Percentiles rank a stretch among this genome's conserved stretches.
phyloP scores from a whole-genome alignment of 768 basidiomycete genomes.

The Tricholoma sp. region DNA sequence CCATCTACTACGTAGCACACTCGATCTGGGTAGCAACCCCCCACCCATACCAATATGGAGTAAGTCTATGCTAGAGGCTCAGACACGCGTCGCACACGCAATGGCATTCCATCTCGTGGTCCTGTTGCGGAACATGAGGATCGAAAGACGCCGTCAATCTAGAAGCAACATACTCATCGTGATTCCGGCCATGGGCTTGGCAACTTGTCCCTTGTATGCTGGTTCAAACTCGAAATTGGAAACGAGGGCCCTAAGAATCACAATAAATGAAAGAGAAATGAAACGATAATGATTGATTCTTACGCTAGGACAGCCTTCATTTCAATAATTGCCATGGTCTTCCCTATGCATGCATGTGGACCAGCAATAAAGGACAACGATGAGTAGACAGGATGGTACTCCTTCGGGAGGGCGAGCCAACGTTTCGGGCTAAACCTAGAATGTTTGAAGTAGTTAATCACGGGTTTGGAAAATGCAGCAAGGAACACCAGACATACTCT shows the following conservation, averaged over 20 bases:
- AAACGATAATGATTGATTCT: conserved; percentile 1
- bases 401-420: conserved; percentile 37
- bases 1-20: too few relatives aligned
- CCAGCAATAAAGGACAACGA: conserved; percentile 36
- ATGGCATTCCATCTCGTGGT: conserved; percentile 5
- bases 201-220: conserved; percentile 32
- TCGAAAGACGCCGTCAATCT: too few relatives aligned
- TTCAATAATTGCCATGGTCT: conserved; percentile 39
- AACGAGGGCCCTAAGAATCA: conserved; percentile 27
- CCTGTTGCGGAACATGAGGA: neutral
- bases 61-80: too few relatives aligned
- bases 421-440: conserved; percentile 39
- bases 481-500: conserved; percentile 22
- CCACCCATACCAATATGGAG: too few relatives aligned
- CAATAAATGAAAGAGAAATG: neutral
- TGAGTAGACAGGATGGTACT: conserved; percentile 29
- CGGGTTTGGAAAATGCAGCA: too few relatives aligned
- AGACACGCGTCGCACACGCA: neutral
- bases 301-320: conserved; percentile 38
- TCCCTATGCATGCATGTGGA: conserved; percentile 39
- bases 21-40: too few relatives aligned
- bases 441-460: neutral
- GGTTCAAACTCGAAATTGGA: conserved; percentile 41
- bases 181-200: conserved; percentile 37
- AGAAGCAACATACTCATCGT: conserved; percentile 36